These are phyloP conservation scores for Diplodia scrobiculata DNA, from an alignment of 2,329 filamentous ascomycete species.

Conservation along the genomic window DNA sequence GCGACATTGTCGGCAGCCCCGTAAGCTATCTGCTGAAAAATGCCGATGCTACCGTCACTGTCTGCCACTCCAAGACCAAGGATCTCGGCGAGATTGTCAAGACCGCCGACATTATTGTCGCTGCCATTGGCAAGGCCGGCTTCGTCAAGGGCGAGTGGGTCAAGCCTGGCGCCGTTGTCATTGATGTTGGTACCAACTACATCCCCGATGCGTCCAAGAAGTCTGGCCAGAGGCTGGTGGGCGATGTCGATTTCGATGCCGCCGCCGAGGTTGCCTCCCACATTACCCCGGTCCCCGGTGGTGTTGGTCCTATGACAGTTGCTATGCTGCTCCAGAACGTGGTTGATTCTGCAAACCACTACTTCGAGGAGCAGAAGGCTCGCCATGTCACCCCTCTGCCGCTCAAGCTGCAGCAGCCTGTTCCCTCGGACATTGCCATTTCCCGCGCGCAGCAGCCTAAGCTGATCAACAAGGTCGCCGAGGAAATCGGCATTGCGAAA, in stretches of 20 bases:
- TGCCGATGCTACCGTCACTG: slow-evolving; percentile 92
- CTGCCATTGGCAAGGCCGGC: slow-evolving; percentile 82
- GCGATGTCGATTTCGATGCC: slow-evolving; percentile 89
- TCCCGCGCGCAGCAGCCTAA: slow-evolving; percentile 91
- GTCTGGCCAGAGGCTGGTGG: slow-evolving; percentile 87
- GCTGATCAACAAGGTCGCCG: slow-evolving; percentile 78
- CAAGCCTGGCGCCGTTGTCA: slow-evolving; percentile 91
- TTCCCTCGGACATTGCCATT: slow-evolving; percentile 94
- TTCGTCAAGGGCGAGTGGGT: slow-evolving; percentile 96
- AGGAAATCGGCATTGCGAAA: slow-evolving; percentile 83
- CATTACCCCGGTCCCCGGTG: slow-evolving; percentile 94
- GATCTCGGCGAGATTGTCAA: slow-evolving; percentile 74
- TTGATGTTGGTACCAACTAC: slow-evolving; percentile 97
- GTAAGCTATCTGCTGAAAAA: slow-evolving; percentile 95
- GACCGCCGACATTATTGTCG: slow-evolving; percentile 84
- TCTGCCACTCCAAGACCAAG: slow-evolving; percentile 88
- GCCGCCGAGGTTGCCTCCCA: slow-evolving; percentile 83
- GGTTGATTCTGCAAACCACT: slow-evolving; percentile 77
- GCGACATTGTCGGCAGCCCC: slow-evolving; percentile 95
- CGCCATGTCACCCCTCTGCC: slow-evolving; percentile 81
- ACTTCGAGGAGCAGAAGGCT: slow-evolving; percentile 80
- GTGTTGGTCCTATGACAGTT: slow-evolving; percentile 98
- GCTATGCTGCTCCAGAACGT: slow-evolving; percentile 98
- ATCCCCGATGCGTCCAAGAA: slow-evolving; percentile 86
- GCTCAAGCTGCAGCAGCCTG: slow-evolving; percentile 73